phyloP scores from a whole-genome alignment of 768 basidiomycete species.

The Phaeotremella skinneri region DNA sequence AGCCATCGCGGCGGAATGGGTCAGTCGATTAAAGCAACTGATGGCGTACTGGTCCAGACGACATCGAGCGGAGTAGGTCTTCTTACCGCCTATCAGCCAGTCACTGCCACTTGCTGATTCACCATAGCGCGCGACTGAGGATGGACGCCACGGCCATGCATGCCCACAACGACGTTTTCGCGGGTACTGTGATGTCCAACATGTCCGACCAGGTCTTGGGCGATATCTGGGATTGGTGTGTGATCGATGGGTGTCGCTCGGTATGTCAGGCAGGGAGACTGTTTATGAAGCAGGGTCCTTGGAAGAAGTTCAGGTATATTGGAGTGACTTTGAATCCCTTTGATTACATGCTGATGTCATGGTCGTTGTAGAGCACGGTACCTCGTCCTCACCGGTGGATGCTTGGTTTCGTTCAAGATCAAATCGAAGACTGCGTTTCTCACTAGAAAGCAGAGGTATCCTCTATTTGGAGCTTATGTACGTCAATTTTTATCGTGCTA shows the following conservation, averaged over 20 bases:
- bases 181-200: constrained; percentile 26
- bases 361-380: constrained; percentile 60
- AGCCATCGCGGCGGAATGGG: constrained; percentile 78
- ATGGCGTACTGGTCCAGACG: constrained; percentile 75
- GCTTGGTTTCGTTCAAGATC: constrained; percentile 70
- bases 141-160: constrained; percentile 39
- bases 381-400: constrained; percentile 70
- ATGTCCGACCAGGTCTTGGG: constrained; percentile 55
- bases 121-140: constrained; percentile 34
- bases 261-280: constrained; percentile 71
- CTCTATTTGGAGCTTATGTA: constrained; percentile 52
- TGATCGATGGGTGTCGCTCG: constrained; percentile 72
- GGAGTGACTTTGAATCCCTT: neutral
- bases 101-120: neutral
- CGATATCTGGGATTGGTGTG: constrained; percentile 81
- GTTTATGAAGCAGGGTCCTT: constrained; percentile 67
- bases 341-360: neutral
- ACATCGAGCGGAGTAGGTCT: constrained; percentile 62
- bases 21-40: constrained; percentile 68
- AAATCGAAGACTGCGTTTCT: constrained; percentile 62
- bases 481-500: neutral
- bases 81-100: neutral
- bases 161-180: constrained; percentile 22
- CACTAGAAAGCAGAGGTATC: constrained; percentile 54
- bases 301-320: constrained; percentile 75